Base-by-base conservation (phyloP, 805 yeast species). In the Wickerhamiella azymoides region DNA sequence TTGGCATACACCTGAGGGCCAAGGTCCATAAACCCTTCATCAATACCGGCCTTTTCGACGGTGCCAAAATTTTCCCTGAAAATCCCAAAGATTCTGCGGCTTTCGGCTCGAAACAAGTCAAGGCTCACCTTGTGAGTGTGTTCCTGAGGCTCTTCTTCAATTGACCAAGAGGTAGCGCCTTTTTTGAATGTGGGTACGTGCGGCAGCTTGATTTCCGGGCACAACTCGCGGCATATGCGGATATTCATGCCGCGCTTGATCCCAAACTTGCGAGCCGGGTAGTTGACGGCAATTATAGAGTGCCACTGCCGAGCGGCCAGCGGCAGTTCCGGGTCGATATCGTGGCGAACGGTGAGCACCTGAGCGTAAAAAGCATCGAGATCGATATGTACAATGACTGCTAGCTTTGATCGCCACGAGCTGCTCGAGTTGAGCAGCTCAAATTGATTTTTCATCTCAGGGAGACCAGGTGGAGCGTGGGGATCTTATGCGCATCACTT, bases 291-390 rank as follows among this genome's bases (percentile, higher is more conserved):
- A 48, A 92, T 89, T 2, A 92, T 64, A 0, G 88, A 71, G 40
- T 72, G 69, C 98, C 98, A 92, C 57, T 92, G 98, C 4, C 85
- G 84, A 60, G 96, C 88, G 0, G 86, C 96, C 1, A 92, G 80
- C 0, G 98, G 96, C 50, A 78, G 88, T 2, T 77, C 74, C 1
- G 65, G 66, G 1, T 77, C 62, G 13, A 80, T 63, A 0, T 80
- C 80, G 14, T 84, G 68, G 36, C 96, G 64, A 5, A 84, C 66
- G 53, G 81, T 89, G 56, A 92, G 96, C 26, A 80, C 92, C 58
- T 92, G 98, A 0, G 98, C 95, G 62, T 83, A 92, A 61, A 88
- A 92, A 10, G 97, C 96, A 64, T 92, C 94, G 55, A 85, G 73
- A 63, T 92, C 98, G 19, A 92, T 72, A 55, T 86, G 93, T 7